A percentile compares a stretch with the other conserved stretches of the same genome.
Evolutionary conservation across 2,329 filamentous ascomycete species (phyloP).

Genomic region (Penicillium sclerotigenum): DNA sequence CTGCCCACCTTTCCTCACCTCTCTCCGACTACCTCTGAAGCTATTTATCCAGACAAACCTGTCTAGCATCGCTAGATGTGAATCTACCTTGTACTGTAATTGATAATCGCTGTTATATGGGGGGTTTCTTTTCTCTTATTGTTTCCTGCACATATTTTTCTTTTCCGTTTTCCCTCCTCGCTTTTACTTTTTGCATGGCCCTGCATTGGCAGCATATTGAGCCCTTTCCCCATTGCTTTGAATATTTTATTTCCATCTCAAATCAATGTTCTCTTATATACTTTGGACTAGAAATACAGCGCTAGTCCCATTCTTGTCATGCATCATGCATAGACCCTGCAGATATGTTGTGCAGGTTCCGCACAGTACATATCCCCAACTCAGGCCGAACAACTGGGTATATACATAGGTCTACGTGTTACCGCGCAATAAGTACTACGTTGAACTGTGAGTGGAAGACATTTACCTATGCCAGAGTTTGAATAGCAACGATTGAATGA

Average conservation of each 20-base stretch:
- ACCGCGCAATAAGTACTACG: neutral
- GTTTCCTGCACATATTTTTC: conserved; percentile 19
- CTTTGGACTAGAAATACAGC: neutral
- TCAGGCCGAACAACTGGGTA: neutral
- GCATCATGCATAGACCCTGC: conserved; percentile 3
- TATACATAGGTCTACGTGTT: no score
- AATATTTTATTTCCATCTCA: neutral
- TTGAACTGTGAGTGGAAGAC: neutral
- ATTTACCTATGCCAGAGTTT: no score
- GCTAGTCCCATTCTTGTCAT: neutral
- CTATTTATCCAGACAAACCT: neutral
- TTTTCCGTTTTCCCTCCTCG: neutral
- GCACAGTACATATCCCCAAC: neutral
- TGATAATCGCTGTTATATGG: conserved; percentile 12
- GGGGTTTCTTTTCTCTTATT: neutral
- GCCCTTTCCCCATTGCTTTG: conserved; percentile 1
- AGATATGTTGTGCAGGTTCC: conserved; percentile 9
- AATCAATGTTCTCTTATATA: neutral
- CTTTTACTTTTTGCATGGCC: conserved; percentile 11
- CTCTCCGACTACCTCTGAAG: neutral
- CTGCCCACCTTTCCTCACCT: neutral
- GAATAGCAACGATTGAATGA: conserved; percentile 9
- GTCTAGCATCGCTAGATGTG: conserved; percentile 6
- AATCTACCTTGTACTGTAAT: conserved; percentile 16
- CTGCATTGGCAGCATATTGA: conserved; percentile 14